Conservation (phyloP, 352 stramenopile species). For the Blastocystis sp. region DNA sequence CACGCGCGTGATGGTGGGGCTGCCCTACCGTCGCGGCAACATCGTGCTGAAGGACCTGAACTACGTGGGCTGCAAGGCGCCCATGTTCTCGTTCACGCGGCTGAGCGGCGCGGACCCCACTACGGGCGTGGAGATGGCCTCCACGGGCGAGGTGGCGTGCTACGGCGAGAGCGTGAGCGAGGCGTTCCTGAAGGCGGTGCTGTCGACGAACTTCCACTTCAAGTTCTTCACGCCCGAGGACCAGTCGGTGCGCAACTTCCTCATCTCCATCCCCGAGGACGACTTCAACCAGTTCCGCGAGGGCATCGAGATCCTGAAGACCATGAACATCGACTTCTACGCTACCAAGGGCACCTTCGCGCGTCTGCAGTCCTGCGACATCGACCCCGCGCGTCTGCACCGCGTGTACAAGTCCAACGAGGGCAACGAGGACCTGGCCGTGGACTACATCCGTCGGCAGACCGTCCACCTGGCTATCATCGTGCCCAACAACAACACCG, state of each 20-base stretch:
- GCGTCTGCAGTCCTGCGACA: slow-evolving; percentile 80
- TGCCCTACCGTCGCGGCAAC: slow-evolving; percentile 74
- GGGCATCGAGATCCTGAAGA: slow-evolving; percentile 78
- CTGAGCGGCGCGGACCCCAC: slow-evolving; percentile 91
- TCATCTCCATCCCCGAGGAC: slow-evolving; percentile 85
- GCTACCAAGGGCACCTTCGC: slow-evolving; percentile 74
- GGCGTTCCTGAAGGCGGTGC: slow-evolving; percentile 89
- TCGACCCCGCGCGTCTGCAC: slow-evolving; percentile 83
- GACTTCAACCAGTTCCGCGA: slow-evolving; percentile 81
- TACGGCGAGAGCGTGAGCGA: slow-evolving; percentile 91
- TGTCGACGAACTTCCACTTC: slow-evolving; percentile 81
- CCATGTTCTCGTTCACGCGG: slow-evolving; percentile 97
- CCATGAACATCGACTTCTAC: slow-evolving; percentile 82
- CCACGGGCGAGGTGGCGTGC: slow-evolving; percentile 94
- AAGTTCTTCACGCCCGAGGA: slow-evolving; percentile 75
- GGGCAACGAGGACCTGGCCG: slow-evolving; percentile 77
- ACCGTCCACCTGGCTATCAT: slow-evolving; percentile 94
- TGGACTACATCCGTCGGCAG: slow-evolving; percentile 87
- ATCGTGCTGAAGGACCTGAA: slow-evolving; percentile 93
- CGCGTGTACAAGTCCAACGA: slow-evolving; percentile 78
- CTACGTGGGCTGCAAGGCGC: slow-evolving; percentile 91
- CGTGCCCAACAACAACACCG: slow-evolving; percentile 81
- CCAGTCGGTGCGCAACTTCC: slow-evolving; percentile 73
- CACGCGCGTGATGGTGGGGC: slow-evolving; percentile 88
- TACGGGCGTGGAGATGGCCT: slow-evolving; percentile 94